Evolutionary conservation across 306 rosid genomes (phyloP).

Genomic region (Quercus gilva): DNA sequence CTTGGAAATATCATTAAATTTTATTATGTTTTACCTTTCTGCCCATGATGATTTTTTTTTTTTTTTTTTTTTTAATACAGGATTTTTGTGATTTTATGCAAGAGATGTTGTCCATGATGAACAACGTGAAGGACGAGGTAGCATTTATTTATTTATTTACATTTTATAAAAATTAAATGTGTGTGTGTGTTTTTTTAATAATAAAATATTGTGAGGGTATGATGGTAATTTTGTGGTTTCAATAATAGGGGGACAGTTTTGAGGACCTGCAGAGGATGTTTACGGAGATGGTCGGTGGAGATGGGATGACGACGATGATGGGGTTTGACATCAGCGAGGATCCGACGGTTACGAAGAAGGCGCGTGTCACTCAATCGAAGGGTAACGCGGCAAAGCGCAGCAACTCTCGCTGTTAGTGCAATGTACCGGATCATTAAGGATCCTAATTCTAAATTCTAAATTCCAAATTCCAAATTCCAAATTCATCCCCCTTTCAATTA

Average conservation of each 20-base stretch:
- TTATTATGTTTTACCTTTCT: background rate
- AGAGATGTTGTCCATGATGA: conserved; percentile 94
- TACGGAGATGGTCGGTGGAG: conserved; percentile 80
- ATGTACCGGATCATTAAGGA: background rate
- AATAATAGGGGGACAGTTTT: conserved; percentile 64
- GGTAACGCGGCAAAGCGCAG: conserved; percentile 47
- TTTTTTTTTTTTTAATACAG: conserved; percentile 32
- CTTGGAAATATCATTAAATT: background rate
- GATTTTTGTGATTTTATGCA: conserved; percentile 87
- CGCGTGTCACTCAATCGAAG: conserved; percentile 41
- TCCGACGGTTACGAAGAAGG: conserved; percentile 53
- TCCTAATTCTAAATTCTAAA: background rate
- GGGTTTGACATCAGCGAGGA: conserved; percentile 32
- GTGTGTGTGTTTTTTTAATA: background rate
- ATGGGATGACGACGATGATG: conserved; percentile 31
- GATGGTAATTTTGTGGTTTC: background rate
- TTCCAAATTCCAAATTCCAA: conserved; percentile 10
- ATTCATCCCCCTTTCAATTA: background rate
- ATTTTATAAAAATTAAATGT: background rate
- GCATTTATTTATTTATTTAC: background rate
- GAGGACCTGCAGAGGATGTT: conserved; percentile 92
- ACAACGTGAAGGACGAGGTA: conserved; percentile 85
- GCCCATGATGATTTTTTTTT: background rate
- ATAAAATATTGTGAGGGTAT: background rate
- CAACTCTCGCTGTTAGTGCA: conserved; percentile 43